These are phyloP conservation scores for Ophiostoma angusticollis DNA, from an alignment of 2,329 filamentous ascomycete genomes.

Conservation along the genomic window DNA sequence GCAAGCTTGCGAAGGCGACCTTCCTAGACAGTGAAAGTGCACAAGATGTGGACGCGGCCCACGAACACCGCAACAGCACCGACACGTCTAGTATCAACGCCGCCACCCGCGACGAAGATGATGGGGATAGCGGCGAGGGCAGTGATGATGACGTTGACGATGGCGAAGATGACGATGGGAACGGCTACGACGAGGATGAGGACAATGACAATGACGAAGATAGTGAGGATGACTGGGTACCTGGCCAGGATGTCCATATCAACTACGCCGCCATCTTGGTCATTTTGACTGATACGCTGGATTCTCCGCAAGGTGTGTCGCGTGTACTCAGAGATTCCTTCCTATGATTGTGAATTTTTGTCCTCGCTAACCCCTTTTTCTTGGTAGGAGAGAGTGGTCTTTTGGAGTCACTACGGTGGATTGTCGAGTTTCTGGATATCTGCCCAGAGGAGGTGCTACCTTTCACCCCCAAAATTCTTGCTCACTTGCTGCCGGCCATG, in stretches of 20 bases:
- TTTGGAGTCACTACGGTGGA: slow-evolving; percentile 83
- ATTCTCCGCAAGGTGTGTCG: slow-evolving; percentile 57
- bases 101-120: not conserved
- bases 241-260: slow-evolving; percentile 90
- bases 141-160: slow-evolving; percentile 43
- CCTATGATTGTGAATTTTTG: not conserved
- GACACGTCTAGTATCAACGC: slow-evolving; percentile 34
- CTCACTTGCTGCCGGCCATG: slow-evolving; percentile 86
- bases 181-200: slow-evolving; percentile 55
- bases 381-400: slow-evolving; percentile 59
- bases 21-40: slow-evolving; percentile 55
- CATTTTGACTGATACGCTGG: slow-evolving; percentile 79
- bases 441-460: slow-evolving; percentile 92
- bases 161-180: slow-evolving; percentile 67
- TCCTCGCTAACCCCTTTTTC: slow-evolving; percentile 3
- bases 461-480: slow-evolving; percentile 84
- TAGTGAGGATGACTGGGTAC: slow-evolving; percentile 87
- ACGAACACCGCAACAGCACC: slow-evolving; percentile 47
- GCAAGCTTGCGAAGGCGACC: slow-evolving; percentile 46
- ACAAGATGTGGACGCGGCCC: slow-evolving; percentile 31
- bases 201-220: slow-evolving; percentile 47
- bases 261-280: slow-evolving; percentile 86
- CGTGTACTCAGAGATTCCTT: not conserved
- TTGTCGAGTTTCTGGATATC: slow-evolving; percentile 92
- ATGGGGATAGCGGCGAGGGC: slow-evolving; percentile 25